Conservation (phyloP, 805 yeast genomes). For the Teunomyces lycoperdinae region DNA sequence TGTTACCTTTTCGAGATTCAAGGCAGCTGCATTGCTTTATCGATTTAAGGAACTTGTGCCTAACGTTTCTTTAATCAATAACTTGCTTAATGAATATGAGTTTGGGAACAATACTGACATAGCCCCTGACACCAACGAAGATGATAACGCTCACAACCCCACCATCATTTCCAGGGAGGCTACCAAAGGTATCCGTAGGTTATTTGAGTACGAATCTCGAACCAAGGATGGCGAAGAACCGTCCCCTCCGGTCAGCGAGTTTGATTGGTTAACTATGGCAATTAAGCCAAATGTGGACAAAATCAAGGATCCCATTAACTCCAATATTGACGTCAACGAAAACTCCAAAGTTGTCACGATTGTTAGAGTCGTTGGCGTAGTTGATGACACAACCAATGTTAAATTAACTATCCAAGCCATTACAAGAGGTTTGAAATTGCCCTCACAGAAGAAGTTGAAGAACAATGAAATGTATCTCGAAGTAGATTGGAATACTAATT, state of each 20-base stretch:
- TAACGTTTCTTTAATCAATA: conserved; percentile 26
- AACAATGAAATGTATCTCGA: conserved; percentile 27
- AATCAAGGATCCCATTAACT: conserved; percentile 21
- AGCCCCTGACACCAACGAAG: conserved; percentile 10
- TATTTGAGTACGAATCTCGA: conserved; percentile 10
- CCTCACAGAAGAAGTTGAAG: conserved; percentile 4
- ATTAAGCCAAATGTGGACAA: conserved; percentile 31
- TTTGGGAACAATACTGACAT: conserved; percentile 18
- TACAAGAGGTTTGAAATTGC: conserved; percentile 31
- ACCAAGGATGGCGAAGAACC: conserved; percentile 3
- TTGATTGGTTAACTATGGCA: conserved; percentile 39
- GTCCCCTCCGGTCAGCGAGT: conserved; percentile 14
- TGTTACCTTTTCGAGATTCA: conserved; percentile 47
- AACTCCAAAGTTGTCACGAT: conserved; percentile 35
- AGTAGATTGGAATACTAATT: conserved; percentile 22
- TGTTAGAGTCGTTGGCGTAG: conserved; percentile 46
- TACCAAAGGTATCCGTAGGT: conserved; percentile 26
- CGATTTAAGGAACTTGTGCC: conserved; percentile 34
- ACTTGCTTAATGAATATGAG: conserved; percentile 35
- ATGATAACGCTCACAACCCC: conserved; percentile 11
- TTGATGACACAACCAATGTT: conserved; percentile 42
- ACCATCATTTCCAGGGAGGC: conserved; percentile 29
- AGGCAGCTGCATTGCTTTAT: conserved; percentile 46
- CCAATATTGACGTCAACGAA: conserved; percentile 6
- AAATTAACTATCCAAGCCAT: conserved; percentile 50